Evolutionary conservation across 2,329 filamentous ascomycete species (phyloP).

Genomic region (Blastomyces emzantsi): DNA sequence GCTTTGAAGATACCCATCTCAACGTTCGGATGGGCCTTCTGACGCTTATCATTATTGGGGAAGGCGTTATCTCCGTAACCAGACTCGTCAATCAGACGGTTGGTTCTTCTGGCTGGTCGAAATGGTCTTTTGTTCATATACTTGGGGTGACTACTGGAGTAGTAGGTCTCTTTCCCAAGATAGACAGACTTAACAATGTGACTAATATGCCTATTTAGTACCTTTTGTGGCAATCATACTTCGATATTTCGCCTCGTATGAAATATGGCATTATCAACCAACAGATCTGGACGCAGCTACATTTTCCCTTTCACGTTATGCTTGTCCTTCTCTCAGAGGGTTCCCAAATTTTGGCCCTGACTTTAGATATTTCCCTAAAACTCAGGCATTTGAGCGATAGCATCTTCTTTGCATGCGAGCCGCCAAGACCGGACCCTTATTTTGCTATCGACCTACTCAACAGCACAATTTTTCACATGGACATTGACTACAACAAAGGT

Average conservation of each 20-base stretch:
- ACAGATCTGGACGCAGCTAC: conserved; percentile 43
- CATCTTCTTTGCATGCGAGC: conserved; percentile 33
- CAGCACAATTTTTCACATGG: conserved; percentile 33
- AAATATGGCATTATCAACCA: conserved; percentile 48
- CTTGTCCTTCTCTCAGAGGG: conserved; percentile 58
- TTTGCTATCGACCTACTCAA: conserved; percentile 27
- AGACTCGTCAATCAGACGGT: conserved; percentile 46
- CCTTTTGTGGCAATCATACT: conserved; percentile 56
- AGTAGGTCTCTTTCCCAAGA: conserved; percentile 21
- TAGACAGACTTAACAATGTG: neutral
- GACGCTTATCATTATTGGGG: conserved; percentile 58
- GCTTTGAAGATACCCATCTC: conserved; percentile 54
- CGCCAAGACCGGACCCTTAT: conserved; percentile 23
- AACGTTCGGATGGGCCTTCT: conserved; percentile 56
- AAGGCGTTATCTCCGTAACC: conserved; percentile 55
- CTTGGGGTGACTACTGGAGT: conserved; percentile 32
- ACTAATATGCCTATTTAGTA: conserved; percentile 24
- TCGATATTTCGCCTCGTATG: conserved; percentile 46
- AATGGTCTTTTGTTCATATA: conserved; percentile 33
- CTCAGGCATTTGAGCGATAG: conserved; percentile 33
- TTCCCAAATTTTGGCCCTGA: conserved; percentile 48
- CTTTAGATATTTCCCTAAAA: conserved; percentile 37
- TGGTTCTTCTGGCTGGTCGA: conserved; percentile 32
- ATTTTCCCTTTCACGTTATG: conserved; percentile 56
- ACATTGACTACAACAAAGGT: conserved; percentile 30